Base-by-base conservation (phyloP, 306 rosid species). In the Ammopiptanthus mongolicus region DNA sequence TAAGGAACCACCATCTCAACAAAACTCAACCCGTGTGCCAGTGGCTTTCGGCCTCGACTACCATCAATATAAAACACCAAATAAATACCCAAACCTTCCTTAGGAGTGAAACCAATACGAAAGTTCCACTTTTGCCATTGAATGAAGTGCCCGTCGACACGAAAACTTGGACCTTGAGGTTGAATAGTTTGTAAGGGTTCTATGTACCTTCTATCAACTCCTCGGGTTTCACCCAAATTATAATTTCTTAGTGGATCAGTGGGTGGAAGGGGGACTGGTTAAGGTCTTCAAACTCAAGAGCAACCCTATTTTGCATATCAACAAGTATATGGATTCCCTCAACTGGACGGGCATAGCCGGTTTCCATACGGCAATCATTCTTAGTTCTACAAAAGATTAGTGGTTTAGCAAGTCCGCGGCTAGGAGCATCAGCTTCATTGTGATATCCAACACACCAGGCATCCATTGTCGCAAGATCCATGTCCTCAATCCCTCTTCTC, bases 71-170 rank as follows among this genome's bases (percentile, higher is more conserved):
- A 87, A n/a, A 91, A 88, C 8, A 83, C 88, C 37, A 89, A 89
- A 64, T 87, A 74, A 62, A 89, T 89, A 66, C 87, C 86, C 80
- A 87, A 79, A 59, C 94, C 91, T 69, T 89, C 90, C 70, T 83
- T 83, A 4, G 94, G 76, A 66, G 94, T 89, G 72, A 89, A 89
- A 73, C 94, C 85, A 60, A 89, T 82, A 5, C 89, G 91, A 46
- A 89, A 89, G 81, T 85, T 87, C 94, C 94, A 89, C 88, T 87
- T 89, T 78, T 85, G 94, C 90, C 94, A 89, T 39, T 87, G 83
- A 87, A 89, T 82, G 74, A 89, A 89, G n/a, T n/a, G n/a, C n/a
- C n/a, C n/a, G n/a, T n/a, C n/a, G n/a, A n/a, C n/a, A n/a, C n/a
- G n/a, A n/a, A 89, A 89, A 79, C 93, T 89, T 55, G 93, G 91